phyloP scores from a whole-genome alignment of 129 eudicot genomes.

The Erigeron canadensis region DNA sequence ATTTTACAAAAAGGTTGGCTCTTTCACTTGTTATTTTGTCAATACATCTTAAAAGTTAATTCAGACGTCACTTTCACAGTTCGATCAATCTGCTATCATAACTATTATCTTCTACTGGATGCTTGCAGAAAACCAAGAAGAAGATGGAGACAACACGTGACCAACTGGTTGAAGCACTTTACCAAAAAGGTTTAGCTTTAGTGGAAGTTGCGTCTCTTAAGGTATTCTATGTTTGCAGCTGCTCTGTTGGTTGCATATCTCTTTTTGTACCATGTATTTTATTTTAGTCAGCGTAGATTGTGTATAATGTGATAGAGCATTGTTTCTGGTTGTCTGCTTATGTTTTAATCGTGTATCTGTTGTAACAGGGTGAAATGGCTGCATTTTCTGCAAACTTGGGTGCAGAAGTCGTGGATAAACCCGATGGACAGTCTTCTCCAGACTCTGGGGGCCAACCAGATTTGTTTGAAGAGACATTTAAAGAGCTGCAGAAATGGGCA shows the following conservation, averaged over 20 bases:
- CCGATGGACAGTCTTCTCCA: slow-evolving; percentile 32
- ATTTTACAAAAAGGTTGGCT: neutral
- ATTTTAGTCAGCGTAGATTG: neutral
- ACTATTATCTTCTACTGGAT: neutral
- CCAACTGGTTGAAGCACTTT: slow-evolving; percentile 84
- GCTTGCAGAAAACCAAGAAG: slow-evolving; percentile 60
- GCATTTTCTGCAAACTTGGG: slow-evolving; percentile 39
- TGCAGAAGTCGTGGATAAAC: slow-evolving; percentile 40
- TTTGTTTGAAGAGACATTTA: slow-evolving; percentile 71
- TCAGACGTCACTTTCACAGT: neutral
- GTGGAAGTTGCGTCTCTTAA: slow-evolving; percentile 64
- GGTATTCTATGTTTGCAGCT: slow-evolving; percentile 39
- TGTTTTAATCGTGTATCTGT: slow-evolving; percentile 4
- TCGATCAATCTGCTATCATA: neutral
- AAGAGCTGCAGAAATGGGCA: slow-evolving; percentile 88
- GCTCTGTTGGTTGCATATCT: neutral
- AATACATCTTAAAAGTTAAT: neutral
- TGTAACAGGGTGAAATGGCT: slow-evolving; percentile 56
- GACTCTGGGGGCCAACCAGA: slow-evolving; percentile 35
- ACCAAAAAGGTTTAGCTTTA: slow-evolving; percentile 93
- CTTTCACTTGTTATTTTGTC: neutral
- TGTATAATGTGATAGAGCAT: neutral
- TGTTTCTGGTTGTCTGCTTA: slow-evolving; percentile 11
- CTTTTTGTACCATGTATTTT: slow-evolving; percentile 2
- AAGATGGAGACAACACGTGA: slow-evolving; percentile 86